A percentile compares a stretch with the other conserved stretches of the same genome.
Conservation (phyloP, 768 basidiomycete genomes). For the Boletus sp. region DNA sequence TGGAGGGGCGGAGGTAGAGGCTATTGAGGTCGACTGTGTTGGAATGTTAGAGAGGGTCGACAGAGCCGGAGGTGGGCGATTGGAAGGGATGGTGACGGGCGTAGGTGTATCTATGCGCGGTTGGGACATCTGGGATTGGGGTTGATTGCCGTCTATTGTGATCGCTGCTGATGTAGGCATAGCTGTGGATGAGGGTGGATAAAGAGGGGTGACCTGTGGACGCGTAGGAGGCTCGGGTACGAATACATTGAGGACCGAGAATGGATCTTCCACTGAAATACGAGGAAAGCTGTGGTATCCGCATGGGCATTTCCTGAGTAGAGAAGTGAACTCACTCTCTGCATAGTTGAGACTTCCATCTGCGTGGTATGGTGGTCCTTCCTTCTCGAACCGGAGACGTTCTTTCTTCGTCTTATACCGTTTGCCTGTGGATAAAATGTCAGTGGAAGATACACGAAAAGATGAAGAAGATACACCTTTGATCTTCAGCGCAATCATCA, state of each 20-base stretch:
- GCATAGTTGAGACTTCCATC: constrained; percentile 80
- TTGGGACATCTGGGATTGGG: not conserved
- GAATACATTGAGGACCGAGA: constrained; percentile 60
- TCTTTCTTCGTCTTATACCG: constrained; percentile 81
- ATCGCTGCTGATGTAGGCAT: constrained; percentile 1
- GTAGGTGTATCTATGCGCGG: constrained; percentile 23
- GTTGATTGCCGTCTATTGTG: not conserved
- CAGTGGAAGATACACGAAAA: not conserved
- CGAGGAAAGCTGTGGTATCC: not conserved
- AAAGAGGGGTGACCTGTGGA: constrained; percentile 57
- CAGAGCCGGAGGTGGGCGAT: constrained; percentile 12
- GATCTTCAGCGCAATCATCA: constrained; percentile 70
- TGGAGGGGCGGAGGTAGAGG: constrained; percentile 1
- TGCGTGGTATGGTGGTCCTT: constrained; percentile 63
- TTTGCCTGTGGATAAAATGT: constrained; percentile 42
- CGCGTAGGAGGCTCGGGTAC: constrained; percentile 55
- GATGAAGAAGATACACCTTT: constrained; percentile 47
- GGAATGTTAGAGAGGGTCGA: constrained; percentile 12
- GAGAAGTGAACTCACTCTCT: constrained; percentile 47
- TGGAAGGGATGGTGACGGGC: constrained; percentile 27
- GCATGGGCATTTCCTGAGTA: not conserved
- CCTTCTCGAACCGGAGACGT: constrained; percentile 69
- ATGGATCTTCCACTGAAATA: constrained; percentile 71
- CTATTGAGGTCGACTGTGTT: not conserved
- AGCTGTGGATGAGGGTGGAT: constrained; percentile 38